A percentile compares a stretch with the other conserved stretches of the same genome.
These are phyloP conservation scores for Yamadazyma taylorii DNA, from an alignment of 1,139 yeast genomes.

Conservation along the genomic window DNA sequence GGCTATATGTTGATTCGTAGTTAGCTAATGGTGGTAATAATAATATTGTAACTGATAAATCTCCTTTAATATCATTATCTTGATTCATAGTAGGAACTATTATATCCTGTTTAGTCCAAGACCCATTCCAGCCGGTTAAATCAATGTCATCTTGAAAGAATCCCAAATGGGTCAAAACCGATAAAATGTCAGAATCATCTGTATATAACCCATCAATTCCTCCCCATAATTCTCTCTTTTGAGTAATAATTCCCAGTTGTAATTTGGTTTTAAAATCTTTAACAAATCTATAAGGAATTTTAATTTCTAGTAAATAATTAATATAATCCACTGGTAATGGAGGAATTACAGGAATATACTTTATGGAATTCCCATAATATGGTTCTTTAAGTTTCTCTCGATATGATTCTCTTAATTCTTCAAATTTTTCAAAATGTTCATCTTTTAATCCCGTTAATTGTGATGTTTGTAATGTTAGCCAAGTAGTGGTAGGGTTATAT, in stretches of 20 bases:
- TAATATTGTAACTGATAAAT: constrained; percentile 67
- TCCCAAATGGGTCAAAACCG: constrained; percentile 76
- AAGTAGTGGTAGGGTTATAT: constrained; percentile 57
- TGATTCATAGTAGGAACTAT: constrained; percentile 22
- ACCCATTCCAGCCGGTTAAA: constrained; percentile 36
- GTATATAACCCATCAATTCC: constrained; percentile 77
- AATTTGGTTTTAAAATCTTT: constrained; percentile 25
- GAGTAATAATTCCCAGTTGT: constrained; percentile 32
- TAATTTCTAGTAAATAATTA: constrained; percentile 62
- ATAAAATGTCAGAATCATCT: constrained; percentile 85
- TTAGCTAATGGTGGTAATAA: constrained; percentile 64
- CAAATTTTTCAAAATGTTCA: constrained; percentile 33
- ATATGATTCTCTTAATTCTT: constrained; percentile 30
- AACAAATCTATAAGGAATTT: constrained; percentile 53
- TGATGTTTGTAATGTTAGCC: constrained; percentile 40
- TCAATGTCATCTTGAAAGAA: constrained; percentile 39
- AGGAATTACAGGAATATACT: constrained; percentile 43
- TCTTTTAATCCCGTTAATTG: constrained; percentile 38
- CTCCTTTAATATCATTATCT: constrained; percentile 40
- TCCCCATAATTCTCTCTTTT: constrained; percentile 79
- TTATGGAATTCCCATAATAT: constrained; percentile 13
- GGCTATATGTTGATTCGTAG: constrained; percentile 63
- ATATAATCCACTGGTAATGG: constrained; percentile 53
- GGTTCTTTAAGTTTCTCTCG: constrained; percentile 25
- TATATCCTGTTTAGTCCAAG: constrained; percentile 30